Evolutionary conservation across 805 yeast genomes (phyloP), one percentile per base, ranked within the genome.

Genomic region (Candida broadrunensis): DNA sequence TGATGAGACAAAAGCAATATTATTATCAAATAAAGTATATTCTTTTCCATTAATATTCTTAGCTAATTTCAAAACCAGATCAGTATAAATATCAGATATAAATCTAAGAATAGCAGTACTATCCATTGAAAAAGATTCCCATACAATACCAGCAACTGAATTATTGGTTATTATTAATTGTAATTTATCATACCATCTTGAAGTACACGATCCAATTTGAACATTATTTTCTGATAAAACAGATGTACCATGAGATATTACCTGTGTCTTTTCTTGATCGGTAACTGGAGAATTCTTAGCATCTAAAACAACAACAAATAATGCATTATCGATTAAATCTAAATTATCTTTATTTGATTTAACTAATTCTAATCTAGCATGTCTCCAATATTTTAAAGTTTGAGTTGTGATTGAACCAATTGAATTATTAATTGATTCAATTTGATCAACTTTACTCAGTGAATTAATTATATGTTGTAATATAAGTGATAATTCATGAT

Each of bases 51-150:
- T 76, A 55, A 78, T 78, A 52, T 75, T 73, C 43, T 78, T 69
- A 13, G 83, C 83, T 38, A 78, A 63, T 54, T 80, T 72, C 35
- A 78, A 60, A 19, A 78, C 77, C 41, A 75, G 71, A 50, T 78
- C 83, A 1, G 83, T 76, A 52, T 76, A 78, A 36, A 78, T 72
- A 49, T 78, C 83, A 54, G 79, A 67, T 42, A 78, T 71, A 48
- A 76, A 78, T 36, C 83, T 56, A 43, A 78, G 59, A 31, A 78
- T 80, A 2, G 81, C 74, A 3, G 83, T 78, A 37, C 78, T 72
- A 54, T 78, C 83, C 75, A 77, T 76, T 17, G 77, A 68, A 2
- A 79, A 67, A 11, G 78, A 72, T 47, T 80, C 83, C 76, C 81
- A 78, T 16, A 76, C 77, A 37, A 78, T 67, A 3, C 82, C 83